Evolutionary conservation across 2,329 filamentous ascomycete species (phyloP), one percentile per base, ranked within the genome.

Genomic region (Aureobasidium zeae): DNA sequence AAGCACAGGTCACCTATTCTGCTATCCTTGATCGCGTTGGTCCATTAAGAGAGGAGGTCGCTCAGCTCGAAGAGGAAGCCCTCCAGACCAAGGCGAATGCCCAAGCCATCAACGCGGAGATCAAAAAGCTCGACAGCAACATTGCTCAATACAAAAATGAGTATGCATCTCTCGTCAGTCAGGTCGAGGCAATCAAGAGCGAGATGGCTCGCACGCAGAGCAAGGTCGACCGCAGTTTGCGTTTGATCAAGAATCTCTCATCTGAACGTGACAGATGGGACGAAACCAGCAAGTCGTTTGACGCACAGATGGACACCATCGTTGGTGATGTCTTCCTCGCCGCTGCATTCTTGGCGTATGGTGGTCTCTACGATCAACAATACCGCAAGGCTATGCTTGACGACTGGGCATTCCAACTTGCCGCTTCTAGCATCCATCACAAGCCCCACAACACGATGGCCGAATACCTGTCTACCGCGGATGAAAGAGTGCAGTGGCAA

Each of bases 311-410:
- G 60, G 84, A 85, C 63, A 98, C 91, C 2, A 78, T 98, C 41
- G 86, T 98, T 26, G 91, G 91, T 49, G 91, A 98, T 59, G 89
- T 95, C 37, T 74, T 98, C 48, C 82, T 95, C 38, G 91, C 91
- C n/a, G 86, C 93, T 4, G 93, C 89, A 7, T 96, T 96, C 74
- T 73, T 98, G 50, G 91, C 93, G 11, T 98, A 98, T 64, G 86
- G 85, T 58, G 91, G 91, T 65, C 80, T 96, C 38, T 98, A 94
- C 60, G 91, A 98, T 60, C 93, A 98, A 60, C 91, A 91, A 48
- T 96, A 95, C 77, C 81, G 91, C 59, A 95, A 95, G 67, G 81
- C 82, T 7, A 95, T 98, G 87, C 79, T 91, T 65, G 91, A 98
- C 53, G 91, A 98, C 63, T 98, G 91, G 91, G 74, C 91, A 49